Conservation (phyloP, 2,329 filamentous ascomycete species). For the Lizonia empirigonia region DNA sequence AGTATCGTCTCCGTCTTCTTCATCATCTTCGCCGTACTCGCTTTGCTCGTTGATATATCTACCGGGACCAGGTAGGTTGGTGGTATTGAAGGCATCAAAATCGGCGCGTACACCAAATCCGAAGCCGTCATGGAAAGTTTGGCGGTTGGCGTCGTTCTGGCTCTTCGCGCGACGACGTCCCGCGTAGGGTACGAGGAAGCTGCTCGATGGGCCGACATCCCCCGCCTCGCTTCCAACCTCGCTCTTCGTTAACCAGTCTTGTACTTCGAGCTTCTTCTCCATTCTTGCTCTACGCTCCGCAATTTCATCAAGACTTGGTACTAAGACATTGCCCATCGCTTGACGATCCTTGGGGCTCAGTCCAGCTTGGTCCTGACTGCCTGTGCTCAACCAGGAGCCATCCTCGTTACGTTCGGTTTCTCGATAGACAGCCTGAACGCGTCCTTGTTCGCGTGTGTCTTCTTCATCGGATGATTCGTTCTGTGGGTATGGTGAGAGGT, state of each 20-base stretch:
- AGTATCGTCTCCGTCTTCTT: constrained; percentile 7
- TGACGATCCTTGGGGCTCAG: constrained; percentile 55
- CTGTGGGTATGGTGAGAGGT: constrained; percentile 47
- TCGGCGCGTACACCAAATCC: constrained; percentile 42
- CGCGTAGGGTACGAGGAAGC: constrained; percentile 35
- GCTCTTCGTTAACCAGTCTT: constrained; percentile 57
- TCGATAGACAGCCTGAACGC: constrained; percentile 38
- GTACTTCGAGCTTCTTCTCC: constrained; percentile 60
- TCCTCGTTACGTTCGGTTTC: constrained; percentile 49
- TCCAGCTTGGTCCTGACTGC: constrained; percentile 51
- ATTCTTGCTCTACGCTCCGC: constrained; percentile 53
- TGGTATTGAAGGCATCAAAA: constrained; percentile 45
- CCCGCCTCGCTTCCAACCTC: constrained; percentile 56
- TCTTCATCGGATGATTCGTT: constrained; percentile 45
- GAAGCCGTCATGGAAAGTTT: constrained; percentile 28
- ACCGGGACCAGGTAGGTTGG: constrained; percentile 58
- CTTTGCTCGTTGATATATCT: constrained; percentile 49
- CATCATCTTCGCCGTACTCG: constrained; percentile 45
- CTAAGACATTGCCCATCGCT: constrained; percentile 47
- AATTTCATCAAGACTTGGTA: constrained; percentile 59
- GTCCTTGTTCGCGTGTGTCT: constrained; percentile 28
- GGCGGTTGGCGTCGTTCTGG: constrained; percentile 47
- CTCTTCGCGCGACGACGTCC: constrained; percentile 56
- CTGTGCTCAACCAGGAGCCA: constrained; percentile 54
- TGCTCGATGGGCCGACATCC: constrained; percentile 41